phyloP scores from a whole-genome alignment of 192 early-diverging fungal genomes.

The Allomyces javanicus region DNA sequence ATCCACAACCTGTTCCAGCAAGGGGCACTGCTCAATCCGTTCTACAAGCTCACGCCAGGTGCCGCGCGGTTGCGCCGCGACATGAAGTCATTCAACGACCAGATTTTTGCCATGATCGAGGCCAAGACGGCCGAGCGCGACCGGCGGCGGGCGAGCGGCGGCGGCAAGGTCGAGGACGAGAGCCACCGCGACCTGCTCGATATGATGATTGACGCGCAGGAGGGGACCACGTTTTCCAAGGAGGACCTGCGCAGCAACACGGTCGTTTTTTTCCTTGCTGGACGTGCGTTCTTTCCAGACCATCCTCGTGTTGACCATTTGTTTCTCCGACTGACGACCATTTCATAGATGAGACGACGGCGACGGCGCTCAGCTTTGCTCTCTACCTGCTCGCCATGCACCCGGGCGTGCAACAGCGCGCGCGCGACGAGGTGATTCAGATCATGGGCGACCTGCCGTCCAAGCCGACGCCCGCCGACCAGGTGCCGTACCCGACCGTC shows the following conservation, averaged over 20 bases:
- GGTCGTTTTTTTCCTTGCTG: slow-evolving; percentile 31
- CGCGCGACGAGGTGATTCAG: neutral
- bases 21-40: slow-evolving; percentile 1
- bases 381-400: slow-evolving; percentile 20
- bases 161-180: neutral
- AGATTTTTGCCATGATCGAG: slow-evolving; percentile 26
- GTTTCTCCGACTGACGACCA: too few relatives aligned
- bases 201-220: slow-evolving; percentile 10
- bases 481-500: neutral
- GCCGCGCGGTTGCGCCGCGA: too few relatives aligned
- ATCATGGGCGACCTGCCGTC: neutral
- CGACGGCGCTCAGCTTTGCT: slow-evolving; percentile 26
- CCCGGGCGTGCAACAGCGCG: slow-evolving; percentile 12
- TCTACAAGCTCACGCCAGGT: slow-evolving; percentile 16
- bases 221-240: neutral
- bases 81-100: too few relatives aligned
- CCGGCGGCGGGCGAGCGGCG: neutral
- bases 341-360: slow-evolving; percentile 26
- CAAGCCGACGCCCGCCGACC: neutral
- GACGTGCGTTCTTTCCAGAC: neutral
- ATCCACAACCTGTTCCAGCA: too few relatives aligned
- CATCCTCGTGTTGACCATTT: too few relatives aligned
- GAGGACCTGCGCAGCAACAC: slow-evolving; percentile 20
- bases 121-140: slow-evolving; percentile 6
- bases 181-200: slow-evolving; percentile 7